Percentiles rank a stretch among this genome's conserved stretches.
These are phyloP conservation scores for Cyamopsis tetragonoloba DNA, from an alignment of 306 rosid genomes.

Conservation along the genomic window DNA sequence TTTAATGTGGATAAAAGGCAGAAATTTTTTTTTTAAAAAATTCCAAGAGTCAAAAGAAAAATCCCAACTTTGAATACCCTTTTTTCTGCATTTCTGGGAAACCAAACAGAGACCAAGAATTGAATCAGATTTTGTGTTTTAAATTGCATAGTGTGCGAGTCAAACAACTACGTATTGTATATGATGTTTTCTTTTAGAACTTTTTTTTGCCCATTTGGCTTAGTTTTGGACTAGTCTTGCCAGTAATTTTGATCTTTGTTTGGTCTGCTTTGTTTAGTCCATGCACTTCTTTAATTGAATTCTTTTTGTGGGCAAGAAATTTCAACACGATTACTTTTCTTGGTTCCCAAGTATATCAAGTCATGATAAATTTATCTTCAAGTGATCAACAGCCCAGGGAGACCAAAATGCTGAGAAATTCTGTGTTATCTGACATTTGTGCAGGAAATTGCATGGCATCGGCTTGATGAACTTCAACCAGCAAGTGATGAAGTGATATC, in stretches of 20 bases:
- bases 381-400: not conserved
- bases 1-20: no score
- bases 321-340: not conserved
- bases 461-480: constrained; percentile 86
- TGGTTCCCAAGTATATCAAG: not conserved
- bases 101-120: no score
- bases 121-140: no score
- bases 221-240: not conserved
- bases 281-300: constrained; percentile 4
- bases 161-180: no score
- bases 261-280: not conserved
- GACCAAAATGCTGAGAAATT: constrained; percentile 24
- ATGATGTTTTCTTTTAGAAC: no score
- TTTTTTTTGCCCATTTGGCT: not conserved
- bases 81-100: no score
- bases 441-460: constrained; percentile 98
- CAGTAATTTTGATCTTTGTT: not conserved
- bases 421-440: constrained; percentile 27
- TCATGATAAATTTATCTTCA: constrained; percentile 2
- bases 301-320: not conserved
- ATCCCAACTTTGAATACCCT: no score
- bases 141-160: no score
- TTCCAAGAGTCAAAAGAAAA: no score
- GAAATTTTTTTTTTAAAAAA: no score
- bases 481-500: constrained; percentile 83